Evolutionary conservation across 2,329 filamentous ascomycete genomes (phyloP), one percentile per base, ranked within the genome.

Genomic region (Torrubiella hemipterigena): DNA sequence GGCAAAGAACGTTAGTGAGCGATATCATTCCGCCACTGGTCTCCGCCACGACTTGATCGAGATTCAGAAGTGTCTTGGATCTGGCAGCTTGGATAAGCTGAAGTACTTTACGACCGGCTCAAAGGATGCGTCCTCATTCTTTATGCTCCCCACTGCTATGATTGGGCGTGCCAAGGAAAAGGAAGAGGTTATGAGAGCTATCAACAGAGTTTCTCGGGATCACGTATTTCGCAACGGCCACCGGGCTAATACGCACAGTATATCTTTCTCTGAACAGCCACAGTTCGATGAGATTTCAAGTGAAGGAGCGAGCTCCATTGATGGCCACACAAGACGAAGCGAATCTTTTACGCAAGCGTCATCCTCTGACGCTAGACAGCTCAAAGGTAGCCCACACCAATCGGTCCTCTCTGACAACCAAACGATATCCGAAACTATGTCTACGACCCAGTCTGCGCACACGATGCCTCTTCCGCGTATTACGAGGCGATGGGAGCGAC

Each of bases 91-190:
- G 38, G 59, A 72, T 31, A 75, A 77, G 1, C 61, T 95, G 32
- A 75, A 74, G 36, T 68, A 78, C 23, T 93, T 84, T 65, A 67
- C 73, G 39, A 77, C 93, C 37, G 87, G 74, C 10, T 73, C 77
- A n/a, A 83, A 77, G 35, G 89, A 96, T 52, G 76, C 94, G 1
- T 93, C 85, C 1, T 93, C 86, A 5, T 91, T 93, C 49, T 95
- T 95, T 56, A 81, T 86, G 42, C 67, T 95, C 14, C 89, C 89
- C 0, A 72, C 75, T 1, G 66, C 68, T 35, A 85, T 93, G 66
- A 81, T 94, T 41, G 89, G 89, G 4, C 73, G 87, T 21, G 66
- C 78, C 18, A 64, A 72, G 38, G 84, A 94, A 50, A 75, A 74
- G 25, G 65, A 77, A 28, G 69, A 71, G 22, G 71, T 95, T 7